Evolutionary conservation across 495 filamentous ascomycete species (phyloP).

Genomic region (Zalerion maritima): DNA sequence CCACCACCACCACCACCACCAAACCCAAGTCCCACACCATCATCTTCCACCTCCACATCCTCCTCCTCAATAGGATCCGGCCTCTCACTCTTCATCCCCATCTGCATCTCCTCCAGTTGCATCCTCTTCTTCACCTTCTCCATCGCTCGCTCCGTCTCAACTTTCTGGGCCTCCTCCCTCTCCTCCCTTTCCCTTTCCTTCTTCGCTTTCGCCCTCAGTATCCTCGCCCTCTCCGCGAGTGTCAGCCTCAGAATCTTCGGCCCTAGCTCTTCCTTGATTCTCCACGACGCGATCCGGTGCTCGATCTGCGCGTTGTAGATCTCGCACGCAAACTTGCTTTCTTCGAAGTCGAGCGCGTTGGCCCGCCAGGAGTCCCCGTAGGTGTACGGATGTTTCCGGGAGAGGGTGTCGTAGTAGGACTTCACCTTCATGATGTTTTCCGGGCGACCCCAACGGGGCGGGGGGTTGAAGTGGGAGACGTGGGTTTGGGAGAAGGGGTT

Average conservation of each 20-base stretch:
- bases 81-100: slow-evolving; percentile 9
- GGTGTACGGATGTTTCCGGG: slow-evolving; percentile 24
- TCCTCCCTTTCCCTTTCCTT: neutral
- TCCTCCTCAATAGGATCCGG: no score
- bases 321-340: slow-evolving; percentile 25
- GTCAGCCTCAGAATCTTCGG: slow-evolving; percentile 3
- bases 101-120: slow-evolving; percentile 1
- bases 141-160: slow-evolving; percentile 5
- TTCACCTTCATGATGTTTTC: slow-evolving; percentile 14
- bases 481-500: neutral
- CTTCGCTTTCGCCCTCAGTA: slow-evolving; percentile 5
- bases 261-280: slow-evolving; percentile 2
- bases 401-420: slow-evolving; percentile 21
- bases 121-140: slow-evolving; percentile 3
- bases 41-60: no score
- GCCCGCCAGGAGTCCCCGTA: slow-evolving; percentile 11
- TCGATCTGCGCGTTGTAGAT: slow-evolving; percentile 21
- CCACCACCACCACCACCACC: no score
- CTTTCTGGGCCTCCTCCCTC: slow-evolving; percentile 5
- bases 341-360: slow-evolving; percentile 25
- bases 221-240: slow-evolving; percentile 4
- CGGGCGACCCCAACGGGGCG: slow-evolving; percentile 8
- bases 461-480: neutral
- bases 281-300: slow-evolving; percentile 8
- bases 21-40: no score